A percentile compares a stretch with the other conserved stretches of the same genome.
phyloP scores from a whole-genome alignment of 2,329 filamentous ascomycete genomes.

The Hansfordia pulvinata region DNA sequence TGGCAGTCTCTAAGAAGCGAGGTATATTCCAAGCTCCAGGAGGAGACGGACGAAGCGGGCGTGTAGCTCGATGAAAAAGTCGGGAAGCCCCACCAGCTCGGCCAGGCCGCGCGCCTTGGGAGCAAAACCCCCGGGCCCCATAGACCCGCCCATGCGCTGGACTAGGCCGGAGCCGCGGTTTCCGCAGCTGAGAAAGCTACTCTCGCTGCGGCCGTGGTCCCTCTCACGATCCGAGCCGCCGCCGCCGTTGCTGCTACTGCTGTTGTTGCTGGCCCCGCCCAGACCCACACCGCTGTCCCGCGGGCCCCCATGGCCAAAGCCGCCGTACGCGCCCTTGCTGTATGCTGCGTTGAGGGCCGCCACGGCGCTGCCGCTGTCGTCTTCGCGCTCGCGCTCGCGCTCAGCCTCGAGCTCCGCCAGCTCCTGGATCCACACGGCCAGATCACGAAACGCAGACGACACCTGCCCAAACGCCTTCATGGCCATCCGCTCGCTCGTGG shows the following conservation, averaged over 20 bases:
- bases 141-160: conserved; percentile 40
- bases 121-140: conserved; percentile 37
- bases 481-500: conserved; percentile 48
- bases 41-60: conserved; percentile 48
- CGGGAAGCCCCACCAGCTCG: conserved; percentile 51
- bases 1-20: conserved; percentile 39
- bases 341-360: conserved; percentile 28
- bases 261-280: conserved; percentile 10
- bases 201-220: conserved; percentile 24
- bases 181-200: conserved; percentile 42
- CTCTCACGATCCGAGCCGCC: conserved; percentile 15
- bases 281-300: conserved; percentile 14
- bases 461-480: conserved; percentile 55
- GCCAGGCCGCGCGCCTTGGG: conserved; percentile 47
- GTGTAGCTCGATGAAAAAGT: conserved; percentile 57
- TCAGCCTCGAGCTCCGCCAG: conserved; percentile 51
- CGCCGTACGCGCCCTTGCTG: conserved; percentile 21
- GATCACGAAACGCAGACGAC: conserved; percentile 46
- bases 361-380: conserved; percentile 21
- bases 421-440: conserved; percentile 52
- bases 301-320: conserved; percentile 20
- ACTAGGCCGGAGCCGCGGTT: conserved; percentile 34
- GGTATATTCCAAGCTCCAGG: conserved; percentile 40
- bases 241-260: no score
- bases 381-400: conserved; percentile 29